Percentiles rank a stretch among this genome's conserved stretches.
Conservation (phyloP, 1,284 basidiomycete genomes). For the Apiotrichum siamense region DNA sequence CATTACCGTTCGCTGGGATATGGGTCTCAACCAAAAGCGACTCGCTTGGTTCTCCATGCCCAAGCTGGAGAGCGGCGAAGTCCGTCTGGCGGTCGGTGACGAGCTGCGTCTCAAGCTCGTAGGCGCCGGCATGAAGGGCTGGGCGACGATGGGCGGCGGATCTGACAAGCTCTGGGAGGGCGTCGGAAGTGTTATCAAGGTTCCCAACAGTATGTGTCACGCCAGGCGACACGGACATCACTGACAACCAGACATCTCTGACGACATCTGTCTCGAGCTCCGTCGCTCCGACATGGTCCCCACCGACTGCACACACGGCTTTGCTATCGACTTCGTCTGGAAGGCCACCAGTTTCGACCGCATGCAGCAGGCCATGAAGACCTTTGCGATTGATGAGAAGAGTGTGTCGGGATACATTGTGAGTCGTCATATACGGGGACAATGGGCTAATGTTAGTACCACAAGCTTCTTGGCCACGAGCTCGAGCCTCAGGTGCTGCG, state of each 20-base stretch:
- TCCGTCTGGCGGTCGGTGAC: slow-evolving; percentile 92
- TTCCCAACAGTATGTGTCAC: slow-evolving; percentile 79
- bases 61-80: slow-evolving; percentile 96
- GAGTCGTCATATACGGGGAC: slow-evolving; percentile 39
- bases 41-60: slow-evolving; percentile 95
- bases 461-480: slow-evolving; percentile 95
- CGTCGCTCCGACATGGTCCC: slow-evolving; percentile 89
- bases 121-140: slow-evolving; percentile 64
- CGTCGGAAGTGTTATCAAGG: slow-evolving; percentile 95
- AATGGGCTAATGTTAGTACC: slow-evolving; percentile 59
- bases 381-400: slow-evolving; percentile 97
- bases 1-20: slow-evolving; percentile 92
- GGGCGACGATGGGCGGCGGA: slow-evolving; percentile 23
- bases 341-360: slow-evolving; percentile 98
- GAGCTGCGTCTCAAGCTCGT: slow-evolving; percentile 85
- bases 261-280: slow-evolving; percentile 94
- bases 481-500: slow-evolving; percentile 78
- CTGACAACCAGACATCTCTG: slow-evolving; percentile 70
- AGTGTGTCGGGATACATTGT: slow-evolving; percentile 98
- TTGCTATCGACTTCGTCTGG: slow-evolving; percentile 97
- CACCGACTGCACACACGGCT: slow-evolving; percentile 87
- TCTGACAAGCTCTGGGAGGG: slow-evolving; percentile 69
- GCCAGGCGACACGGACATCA: background rate
- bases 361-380: slow-evolving; percentile 99
- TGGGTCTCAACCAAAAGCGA: slow-evolving; percentile 95